phyloP scores from a whole-genome alignment of 1,139 yeast genomes.

The Taphrina populina region DNA sequence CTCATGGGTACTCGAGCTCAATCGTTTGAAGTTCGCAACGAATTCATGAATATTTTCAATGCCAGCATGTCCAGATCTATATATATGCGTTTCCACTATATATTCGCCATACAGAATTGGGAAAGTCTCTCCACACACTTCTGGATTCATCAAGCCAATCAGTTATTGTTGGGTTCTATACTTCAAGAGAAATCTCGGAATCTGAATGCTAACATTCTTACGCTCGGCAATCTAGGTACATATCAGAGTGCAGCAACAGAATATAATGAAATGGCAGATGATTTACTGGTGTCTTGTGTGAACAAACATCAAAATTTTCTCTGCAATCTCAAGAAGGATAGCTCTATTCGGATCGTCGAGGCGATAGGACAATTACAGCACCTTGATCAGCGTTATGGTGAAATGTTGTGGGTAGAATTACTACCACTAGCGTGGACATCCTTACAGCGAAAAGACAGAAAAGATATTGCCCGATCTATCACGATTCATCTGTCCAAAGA shows the following conservation, averaged over 20 bases:
- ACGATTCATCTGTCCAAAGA: slow-evolving; percentile 82
- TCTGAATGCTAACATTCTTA: slow-evolving; percentile 21
- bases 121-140: slow-evolving; percentile 88
- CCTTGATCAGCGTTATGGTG: slow-evolving; percentile 75
- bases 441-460: slow-evolving; percentile 73
- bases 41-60: slow-evolving; percentile 76
- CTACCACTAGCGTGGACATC: slow-evolving; percentile 78
- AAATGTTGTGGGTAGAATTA: slow-evolving; percentile 76
- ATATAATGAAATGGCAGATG: slow-evolving; percentile 38
- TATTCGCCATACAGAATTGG: slow-evolving; percentile 94
- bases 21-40: slow-evolving; percentile 71
- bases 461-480: slow-evolving; percentile 76
- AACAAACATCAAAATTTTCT: slow-evolving; percentile 56
- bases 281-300: slow-evolving; percentile 28
- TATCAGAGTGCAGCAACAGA: slow-evolving; percentile 35
- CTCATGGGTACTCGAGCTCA: slow-evolving; percentile 86
- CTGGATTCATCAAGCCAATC: slow-evolving; percentile 93
- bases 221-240: slow-evolving; percentile 37
- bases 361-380: slow-evolving; percentile 83
- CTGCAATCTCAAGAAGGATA: slow-evolving; percentile 49
- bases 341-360: slow-evolving; percentile 59
- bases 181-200: slow-evolving; percentile 47
- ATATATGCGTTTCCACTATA: slow-evolving; percentile 75
- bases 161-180: slow-evolving; percentile 76
- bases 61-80: slow-evolving; percentile 77